Percentiles rank a stretch among this genome's conserved stretches.
Conservation (phyloP, 78 protist genomes). For the Speleostelium caveatum region DNA sequence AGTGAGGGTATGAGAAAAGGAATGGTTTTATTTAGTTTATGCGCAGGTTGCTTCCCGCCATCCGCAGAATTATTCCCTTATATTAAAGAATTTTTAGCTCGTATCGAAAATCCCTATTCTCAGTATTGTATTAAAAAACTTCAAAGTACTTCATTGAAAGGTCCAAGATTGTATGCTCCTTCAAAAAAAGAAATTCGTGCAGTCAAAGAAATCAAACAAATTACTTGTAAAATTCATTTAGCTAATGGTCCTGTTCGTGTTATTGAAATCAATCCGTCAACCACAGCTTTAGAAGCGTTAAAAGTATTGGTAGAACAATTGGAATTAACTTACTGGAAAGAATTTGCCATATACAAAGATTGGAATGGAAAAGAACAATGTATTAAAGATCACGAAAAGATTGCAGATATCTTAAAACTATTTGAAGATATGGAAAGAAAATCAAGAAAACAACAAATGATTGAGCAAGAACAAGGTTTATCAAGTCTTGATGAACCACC, state of each 20-base stretch:
- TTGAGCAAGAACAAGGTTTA: neutral
- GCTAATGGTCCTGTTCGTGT: slow-evolving; percentile 60
- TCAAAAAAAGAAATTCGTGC: slow-evolving; percentile 55
- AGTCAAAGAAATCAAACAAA: slow-evolving; percentile 35
- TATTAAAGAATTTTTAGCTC: slow-evolving; percentile 13
- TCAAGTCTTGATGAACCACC: neutral
- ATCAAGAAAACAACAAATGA: neutral
- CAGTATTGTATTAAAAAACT: slow-evolving; percentile 38
- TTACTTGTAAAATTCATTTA: slow-evolving; percentile 29
- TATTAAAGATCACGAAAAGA: slow-evolving; percentile 56
- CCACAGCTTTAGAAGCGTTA: slow-evolving; percentile 60
- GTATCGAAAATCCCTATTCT: slow-evolving; percentile 26
- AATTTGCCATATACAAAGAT: slow-evolving; percentile 70
- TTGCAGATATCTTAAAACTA: slow-evolving; percentile 8
- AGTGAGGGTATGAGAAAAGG: slow-evolving; percentile 53
- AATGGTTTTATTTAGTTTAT: slow-evolving; percentile 64
- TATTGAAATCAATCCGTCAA: slow-evolving; percentile 50
- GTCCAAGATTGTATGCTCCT: slow-evolving; percentile 50
- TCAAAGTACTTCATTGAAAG: slow-evolving; percentile 48
- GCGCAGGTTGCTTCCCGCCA: slow-evolving; percentile 70
- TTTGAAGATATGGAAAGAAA: slow-evolving; percentile 61
- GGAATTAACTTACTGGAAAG: slow-evolving; percentile 42
- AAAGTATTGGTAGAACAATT: slow-evolving; percentile 23
- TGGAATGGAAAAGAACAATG: slow-evolving; percentile 55
- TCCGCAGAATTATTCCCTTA: slow-evolving; percentile 68